phyloP scores from a whole-genome alignment of 2,329 filamentous ascomycete species.

The Penicillium sp. region DNA sequence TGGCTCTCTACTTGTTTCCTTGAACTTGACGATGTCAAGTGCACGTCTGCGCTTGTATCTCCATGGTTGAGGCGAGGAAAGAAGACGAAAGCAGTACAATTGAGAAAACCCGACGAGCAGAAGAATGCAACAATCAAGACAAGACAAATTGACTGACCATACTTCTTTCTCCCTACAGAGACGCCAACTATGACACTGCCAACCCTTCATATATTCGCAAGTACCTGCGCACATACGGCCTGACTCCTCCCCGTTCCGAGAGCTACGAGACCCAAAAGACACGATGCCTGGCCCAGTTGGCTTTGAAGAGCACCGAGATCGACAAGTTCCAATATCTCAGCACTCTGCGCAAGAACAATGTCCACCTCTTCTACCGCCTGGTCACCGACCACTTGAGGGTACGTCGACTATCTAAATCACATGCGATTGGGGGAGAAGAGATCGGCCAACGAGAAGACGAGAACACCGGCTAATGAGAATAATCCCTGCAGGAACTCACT shows the following conservation, averaged over 20 bases:
- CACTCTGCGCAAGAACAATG: constrained; percentile 58
- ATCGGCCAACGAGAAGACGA: constrained; percentile 22
- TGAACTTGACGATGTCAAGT: background rate
- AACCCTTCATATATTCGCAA: constrained; percentile 58
- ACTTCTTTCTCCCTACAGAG: constrained; percentile 33
- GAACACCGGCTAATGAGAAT: constrained; percentile 22
- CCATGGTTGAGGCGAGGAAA: background rate
- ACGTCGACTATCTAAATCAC: constrained; percentile 19
- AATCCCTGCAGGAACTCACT: constrained; percentile 50
- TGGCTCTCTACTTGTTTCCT: background rate
- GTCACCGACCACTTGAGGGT: constrained; percentile 56
- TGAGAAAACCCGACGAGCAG: background rate
- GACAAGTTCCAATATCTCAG: constrained; percentile 59
- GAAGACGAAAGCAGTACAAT: too few species aligned
- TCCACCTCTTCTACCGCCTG: constrained; percentile 59
- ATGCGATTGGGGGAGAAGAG: constrained; percentile 5
- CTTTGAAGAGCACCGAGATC: constrained; percentile 54
- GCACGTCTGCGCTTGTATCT: background rate
- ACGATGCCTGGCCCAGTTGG: constrained; percentile 56
- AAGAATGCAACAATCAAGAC: background rate
- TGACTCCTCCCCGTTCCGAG: constrained; percentile 57
- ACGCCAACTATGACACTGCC: constrained; percentile 56
- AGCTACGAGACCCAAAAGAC: constrained; percentile 57
- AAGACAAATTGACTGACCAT: background rate
- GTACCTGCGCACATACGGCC: constrained; percentile 58